Conservation (phyloP, 208 protist species). For the Tritrichomonas foetus region DNA sequence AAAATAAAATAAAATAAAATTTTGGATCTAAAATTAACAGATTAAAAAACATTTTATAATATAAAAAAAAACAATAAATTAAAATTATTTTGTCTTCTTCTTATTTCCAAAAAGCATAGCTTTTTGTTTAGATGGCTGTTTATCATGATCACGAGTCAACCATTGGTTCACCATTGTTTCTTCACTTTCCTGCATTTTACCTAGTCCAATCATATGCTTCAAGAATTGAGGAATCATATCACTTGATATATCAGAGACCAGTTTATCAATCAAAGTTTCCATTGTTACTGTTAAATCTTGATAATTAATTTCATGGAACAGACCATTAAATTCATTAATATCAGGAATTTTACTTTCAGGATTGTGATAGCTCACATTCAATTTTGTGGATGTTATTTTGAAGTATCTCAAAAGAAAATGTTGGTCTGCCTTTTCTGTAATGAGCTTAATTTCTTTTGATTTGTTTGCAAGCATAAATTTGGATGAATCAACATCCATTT, state of each 20-base stretch:
- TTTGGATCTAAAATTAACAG: no score
- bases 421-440: neutral
- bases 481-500: neutral
- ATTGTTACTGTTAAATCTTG: neutral
- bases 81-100: no score
- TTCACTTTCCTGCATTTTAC: neutral
- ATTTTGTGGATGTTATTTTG: neutral
- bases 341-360: neutral
- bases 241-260: neutral
- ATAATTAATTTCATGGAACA: slow-evolving; percentile 15
- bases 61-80: no score
- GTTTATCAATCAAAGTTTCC: neutral
- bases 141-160: neutral
- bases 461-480: neutral
- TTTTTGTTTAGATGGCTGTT: no score
- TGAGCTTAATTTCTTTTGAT: neutral
- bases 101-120: no score
- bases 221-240: slow-evolving; percentile 32
- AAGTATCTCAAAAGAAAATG: slow-evolving; percentile 41
- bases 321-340: slow-evolving; percentile 18
- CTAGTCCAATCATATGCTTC: neutral
- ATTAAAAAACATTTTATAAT: no score
- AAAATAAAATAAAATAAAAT: no score
- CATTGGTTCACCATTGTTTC: neutral
- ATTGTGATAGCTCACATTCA: slow-evolving; percentile 4